Conservation (phyloP, 2,329 filamentous ascomycete genomes). For the Penicillium sp. region DNA sequence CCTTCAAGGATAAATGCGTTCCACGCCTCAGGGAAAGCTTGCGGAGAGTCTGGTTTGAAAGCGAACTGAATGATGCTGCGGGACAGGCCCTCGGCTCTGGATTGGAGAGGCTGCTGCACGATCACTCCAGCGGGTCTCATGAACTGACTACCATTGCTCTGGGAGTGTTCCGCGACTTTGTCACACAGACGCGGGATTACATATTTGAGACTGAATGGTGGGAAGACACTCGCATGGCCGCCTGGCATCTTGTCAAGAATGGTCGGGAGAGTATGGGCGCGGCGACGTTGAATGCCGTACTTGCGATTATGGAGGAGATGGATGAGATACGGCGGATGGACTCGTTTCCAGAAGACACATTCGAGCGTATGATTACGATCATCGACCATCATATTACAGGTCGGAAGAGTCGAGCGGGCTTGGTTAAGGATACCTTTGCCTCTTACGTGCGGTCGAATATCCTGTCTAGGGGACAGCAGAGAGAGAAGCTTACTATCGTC, state of each 20-base stretch:
- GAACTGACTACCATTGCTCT: slow-evolving; percentile 63
- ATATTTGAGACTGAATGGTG: slow-evolving; percentile 54
- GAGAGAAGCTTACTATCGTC: slow-evolving; percentile 54
- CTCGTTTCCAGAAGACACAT: slow-evolving; percentile 19
- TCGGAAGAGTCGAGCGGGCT: slow-evolving; percentile 28
- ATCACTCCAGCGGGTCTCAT: slow-evolving; percentile 64
- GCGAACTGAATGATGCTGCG: slow-evolving; percentile 54
- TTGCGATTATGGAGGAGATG: slow-evolving; percentile 31
- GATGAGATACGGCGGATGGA: slow-evolving; percentile 28
- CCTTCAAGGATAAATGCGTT: slow-evolving; percentile 55
- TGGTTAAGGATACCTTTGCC: slow-evolving; percentile 32
- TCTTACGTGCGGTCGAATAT: slow-evolving; percentile 31
- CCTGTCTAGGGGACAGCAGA: slow-evolving; percentile 3
- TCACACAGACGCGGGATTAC: slow-evolving; percentile 30
- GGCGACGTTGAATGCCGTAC: slow-evolving; percentile 54
- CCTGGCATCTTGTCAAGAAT: slow-evolving; percentile 69
- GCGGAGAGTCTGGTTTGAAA: slow-evolving; percentile 63
- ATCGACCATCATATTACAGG: slow-evolving; percentile 33
- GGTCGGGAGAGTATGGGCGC: slow-evolving; percentile 70
- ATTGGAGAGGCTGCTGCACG: slow-evolving; percentile 56
- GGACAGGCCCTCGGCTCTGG: slow-evolving; percentile 53
- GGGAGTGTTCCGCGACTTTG: slow-evolving; percentile 53
- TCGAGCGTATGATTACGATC: slow-evolving; percentile 29
- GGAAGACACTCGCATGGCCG: slow-evolving; percentile 58
- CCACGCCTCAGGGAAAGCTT: slow-evolving; percentile 64